Base-by-base conservation (phyloP, 1,284 basidiomycete species). In the Apiotrichum sp. region DNA sequence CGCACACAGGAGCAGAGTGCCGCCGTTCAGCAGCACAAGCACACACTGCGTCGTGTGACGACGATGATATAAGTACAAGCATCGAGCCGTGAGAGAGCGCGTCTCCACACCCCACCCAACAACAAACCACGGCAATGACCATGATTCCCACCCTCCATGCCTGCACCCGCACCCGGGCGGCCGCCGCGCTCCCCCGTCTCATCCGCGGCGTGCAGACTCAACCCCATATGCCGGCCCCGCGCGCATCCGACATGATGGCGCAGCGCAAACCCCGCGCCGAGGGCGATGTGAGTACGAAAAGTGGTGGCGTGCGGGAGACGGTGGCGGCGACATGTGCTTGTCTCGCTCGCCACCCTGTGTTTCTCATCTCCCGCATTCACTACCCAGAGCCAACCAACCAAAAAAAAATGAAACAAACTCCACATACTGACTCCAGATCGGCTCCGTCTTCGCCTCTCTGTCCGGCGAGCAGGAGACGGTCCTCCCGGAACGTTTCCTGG, bases 381-480 rank as follows among this genome's bases (percentile, higher is more conserved):
- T n/a, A n/a, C n/a, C n/a, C n/a, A n/a, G n/a, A n/a, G n/a, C n/a
- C n/a, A n/a, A n/a, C n/a, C n/a, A n/a, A n/a, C n/a, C n/a, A n/a
- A n/a, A n/a, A n/a, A n/a, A n/a, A n/a, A n/a, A n/a, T n/a, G n/a
- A n/a, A n/a, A n/a, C n/a, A n/a, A 36, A 6, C 35, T 36, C 11
- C 7, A 36, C 7, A n/a, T n/a, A n/a, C 35, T 36, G 11, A 36
- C 50, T 31, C 3, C 53, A 72, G 67, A 84, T 86, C 53, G 80
- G 80, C 2, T 77, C 78, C 13, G 81, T 85, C 36, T 86, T 86
- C 66, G 77, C 81, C 1, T 82, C 82, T 0, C 73, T 85, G 6
- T 79, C 80, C 2, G 75, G 77, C 9, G 79, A 80, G 55, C 65
- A 71, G 2, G 70, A 73, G 14, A 68, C 62, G 1, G 66, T 67